Conservation (phyloP, 768 basidiomycete genomes). For the Russula vinacea region DNA sequence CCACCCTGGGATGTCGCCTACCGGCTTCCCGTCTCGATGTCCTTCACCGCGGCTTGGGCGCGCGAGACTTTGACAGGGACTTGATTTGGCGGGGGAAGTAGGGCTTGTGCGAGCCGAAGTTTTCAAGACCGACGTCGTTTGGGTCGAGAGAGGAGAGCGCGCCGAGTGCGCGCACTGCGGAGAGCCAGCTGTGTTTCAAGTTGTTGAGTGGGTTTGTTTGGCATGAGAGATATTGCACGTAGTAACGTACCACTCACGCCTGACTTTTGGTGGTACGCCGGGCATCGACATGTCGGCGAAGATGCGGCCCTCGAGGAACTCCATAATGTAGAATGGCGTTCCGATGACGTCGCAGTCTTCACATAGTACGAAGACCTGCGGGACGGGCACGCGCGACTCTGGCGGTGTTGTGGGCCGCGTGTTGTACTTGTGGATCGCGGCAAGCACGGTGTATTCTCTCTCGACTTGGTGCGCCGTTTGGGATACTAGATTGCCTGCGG, state of each 20-base stretch:
- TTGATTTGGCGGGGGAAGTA: conserved; percentile 96
- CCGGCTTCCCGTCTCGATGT: conserved; percentile 57
- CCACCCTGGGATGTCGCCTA: conserved; percentile 74
- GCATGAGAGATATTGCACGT: conserved; percentile 30
- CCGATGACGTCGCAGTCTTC: conserved; percentile 75
- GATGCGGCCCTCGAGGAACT: conserved; percentile 90
- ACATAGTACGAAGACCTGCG: conserved; percentile 79
- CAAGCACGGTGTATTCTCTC: conserved; percentile 82
- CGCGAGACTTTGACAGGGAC: conserved; percentile 75
- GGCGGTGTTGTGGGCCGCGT: conserved; percentile 46
- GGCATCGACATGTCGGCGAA: conserved; percentile 84
- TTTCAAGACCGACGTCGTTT: conserved; percentile 58
- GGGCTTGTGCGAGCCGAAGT: conserved; percentile 67
- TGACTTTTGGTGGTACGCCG: conserved; percentile 57
- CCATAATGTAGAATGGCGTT: conserved; percentile 95
- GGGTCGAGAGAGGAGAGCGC: conserved; percentile 65
- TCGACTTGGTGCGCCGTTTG: conserved; percentile 94
- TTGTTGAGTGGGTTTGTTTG: neutral
- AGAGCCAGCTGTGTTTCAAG: conserved; percentile 70
- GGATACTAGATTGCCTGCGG: conserved; percentile 81
- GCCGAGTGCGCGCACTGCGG: conserved; percentile 68
- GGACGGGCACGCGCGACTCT: conserved; percentile 70
- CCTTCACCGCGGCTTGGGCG: conserved; percentile 68
- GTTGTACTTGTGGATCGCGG: conserved; percentile 76
- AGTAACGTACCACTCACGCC: conserved; percentile 63